Evolutionary conservation across 2,329 filamentous ascomycete genomes (phyloP), one percentile per base, ranked within the genome.

Genomic region (Trichoderma sp.): DNA sequence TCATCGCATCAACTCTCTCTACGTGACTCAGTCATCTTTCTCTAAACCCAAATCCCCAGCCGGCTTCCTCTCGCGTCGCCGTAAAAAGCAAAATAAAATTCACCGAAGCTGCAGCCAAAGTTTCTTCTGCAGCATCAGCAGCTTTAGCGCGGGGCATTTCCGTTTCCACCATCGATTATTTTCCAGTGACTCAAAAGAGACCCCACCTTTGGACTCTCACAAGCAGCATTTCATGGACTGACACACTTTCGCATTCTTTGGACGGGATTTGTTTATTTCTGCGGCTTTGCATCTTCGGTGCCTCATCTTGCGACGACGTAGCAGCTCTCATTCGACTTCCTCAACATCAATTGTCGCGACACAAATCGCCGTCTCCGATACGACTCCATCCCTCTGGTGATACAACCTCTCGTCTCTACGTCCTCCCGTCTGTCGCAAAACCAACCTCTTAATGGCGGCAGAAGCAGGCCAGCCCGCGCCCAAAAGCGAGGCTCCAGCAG

Each of bases 111-210:
- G 27, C 41, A 71, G 27, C 6, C 27, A 71, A 45, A 64, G 33
- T 60, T 64, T 64, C 59, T 31, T 21, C 68, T 50, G 21, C 69
- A 64, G 59, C 69, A n/a, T 63, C 69, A 64, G 21, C 8, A 27
- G 18, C 27, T 78, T 78, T 84, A 83, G 82, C 81, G 82, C 82
- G 82, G 82, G 83, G 82, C 82, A 83, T 67, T 74, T 73, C 68
- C 66, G 65, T 38, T 71, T 53, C 69, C 68, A 65, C 64, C 76
- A 27, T 69, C 31, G 31, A 81, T 79, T 78, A 77, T 79, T 81
- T 81, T 79, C 76, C 76, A 79, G 81, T 84, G 82, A 84, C 82
- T 84, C 83, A 84, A 80, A 76, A 38, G 29, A 33, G 60, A 64
- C 68, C 60, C 74, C 67, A 65, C 67, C 74, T 64, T 63, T 56